phyloP scores from a whole-genome alignment of 2,329 filamentous ascomycete genomes.

The Ceratocystis albifundus region DNA sequence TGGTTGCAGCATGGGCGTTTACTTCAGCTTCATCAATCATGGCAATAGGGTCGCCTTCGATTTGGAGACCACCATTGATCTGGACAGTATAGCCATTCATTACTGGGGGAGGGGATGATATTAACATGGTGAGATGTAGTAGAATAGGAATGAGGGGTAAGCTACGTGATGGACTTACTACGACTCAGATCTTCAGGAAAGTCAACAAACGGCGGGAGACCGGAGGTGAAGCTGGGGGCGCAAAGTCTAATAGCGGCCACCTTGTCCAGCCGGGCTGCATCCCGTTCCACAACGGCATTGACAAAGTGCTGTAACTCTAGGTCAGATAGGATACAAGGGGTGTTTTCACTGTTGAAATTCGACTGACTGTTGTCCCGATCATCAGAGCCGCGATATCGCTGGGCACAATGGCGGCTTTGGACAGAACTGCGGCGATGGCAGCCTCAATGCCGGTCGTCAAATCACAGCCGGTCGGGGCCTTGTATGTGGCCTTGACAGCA shows the following conservation, averaged over 20 bases:
- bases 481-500: slow-evolving; percentile 30
- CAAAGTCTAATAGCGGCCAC: slow-evolving; percentile 46
- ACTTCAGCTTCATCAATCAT: slow-evolving; percentile 22
- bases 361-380: slow-evolving; percentile 39
- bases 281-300: slow-evolving; percentile 46
- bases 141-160: not conserved
- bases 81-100: slow-evolving; percentile 25
- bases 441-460: slow-evolving; percentile 37
- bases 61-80: slow-evolving; percentile 25
- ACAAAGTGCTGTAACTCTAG: slow-evolving; percentile 37
- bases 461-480: slow-evolving; percentile 39
- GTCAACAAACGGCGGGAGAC: slow-evolving; percentile 41
- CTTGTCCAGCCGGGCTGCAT: slow-evolving; percentile 36
- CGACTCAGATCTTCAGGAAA: slow-evolving; percentile 39
- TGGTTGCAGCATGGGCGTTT: slow-evolving; percentile 23
- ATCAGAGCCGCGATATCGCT: slow-evolving; percentile 37
- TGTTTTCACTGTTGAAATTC: not conserved
- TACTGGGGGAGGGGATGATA: slow-evolving; percentile 8
- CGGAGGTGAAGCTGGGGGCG: slow-evolving; percentile 34
- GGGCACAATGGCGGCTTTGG: slow-evolving; percentile 25
- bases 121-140: no score
- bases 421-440: slow-evolving; percentile 16
- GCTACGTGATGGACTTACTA: not conserved
- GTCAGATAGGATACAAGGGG: not conserved
- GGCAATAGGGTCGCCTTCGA: slow-evolving; percentile 25